Conservation (phyloP, 1,284 basidiomycete species). For the Crucibulum parvulum region DNA sequence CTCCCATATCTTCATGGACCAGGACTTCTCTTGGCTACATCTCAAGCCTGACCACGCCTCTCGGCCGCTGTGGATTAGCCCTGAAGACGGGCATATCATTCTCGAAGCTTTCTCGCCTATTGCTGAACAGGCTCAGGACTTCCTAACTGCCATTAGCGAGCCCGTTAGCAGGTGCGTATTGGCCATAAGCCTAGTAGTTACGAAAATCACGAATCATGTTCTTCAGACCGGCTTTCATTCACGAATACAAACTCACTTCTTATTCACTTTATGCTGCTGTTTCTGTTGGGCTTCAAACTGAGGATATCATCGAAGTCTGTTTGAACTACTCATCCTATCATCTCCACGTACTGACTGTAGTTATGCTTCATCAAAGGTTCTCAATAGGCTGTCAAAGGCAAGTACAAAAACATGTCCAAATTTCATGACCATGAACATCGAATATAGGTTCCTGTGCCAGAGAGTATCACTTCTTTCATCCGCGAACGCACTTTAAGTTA, state of each 20-base stretch:
- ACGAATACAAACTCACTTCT: conserved; percentile 82
- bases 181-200: conserved; percentile 65
- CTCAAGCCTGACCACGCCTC: conserved; percentile 91
- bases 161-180: conserved; percentile 92
- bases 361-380: conserved; percentile 66
- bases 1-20: conserved; percentile 80
- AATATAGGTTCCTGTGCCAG: conserved; percentile 85
- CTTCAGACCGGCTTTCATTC: conserved; percentile 8
- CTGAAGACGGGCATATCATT: conserved; percentile 93
- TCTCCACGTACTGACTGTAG: conserved; percentile 59
- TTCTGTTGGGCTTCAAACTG: conserved; percentile 96
- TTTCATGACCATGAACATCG: conserved; percentile 9
- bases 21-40: conserved; percentile 86
- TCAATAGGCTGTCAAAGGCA: conserved; percentile 66
- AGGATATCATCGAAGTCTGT: conserved; percentile 97
- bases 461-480: conserved; percentile 84
- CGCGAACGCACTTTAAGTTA: conserved; percentile 92
- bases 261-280: conserved; percentile 98
- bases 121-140: conserved; percentile 98
- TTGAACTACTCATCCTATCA: conserved; percentile 13
- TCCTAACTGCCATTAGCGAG: conserved; percentile 97
- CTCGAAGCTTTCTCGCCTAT: conserved; percentile 97
- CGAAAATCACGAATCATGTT: conserved; percentile 89
- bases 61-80: conserved; percentile 94
- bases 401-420: background rate